Conservation (phyloP, 2,329 filamentous ascomycete genomes). For the Cercospora zeae-maydis region DNA sequence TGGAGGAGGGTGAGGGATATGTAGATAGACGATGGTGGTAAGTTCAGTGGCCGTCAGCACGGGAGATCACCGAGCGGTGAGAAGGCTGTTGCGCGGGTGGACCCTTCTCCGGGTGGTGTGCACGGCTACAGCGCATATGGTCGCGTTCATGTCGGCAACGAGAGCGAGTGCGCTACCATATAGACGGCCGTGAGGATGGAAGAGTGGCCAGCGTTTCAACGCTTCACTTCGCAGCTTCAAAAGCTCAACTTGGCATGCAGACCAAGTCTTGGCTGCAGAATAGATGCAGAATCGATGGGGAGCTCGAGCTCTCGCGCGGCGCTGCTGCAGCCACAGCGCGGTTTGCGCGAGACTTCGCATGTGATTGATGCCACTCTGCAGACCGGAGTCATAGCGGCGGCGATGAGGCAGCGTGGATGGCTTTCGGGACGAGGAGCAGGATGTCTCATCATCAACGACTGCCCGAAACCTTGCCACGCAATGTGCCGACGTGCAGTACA, state of each 20-base stretch:
- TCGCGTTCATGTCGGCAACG: slow-evolving; percentile 1
- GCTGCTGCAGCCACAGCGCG: not conserved
- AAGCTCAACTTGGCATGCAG: slow-evolving; percentile 12
- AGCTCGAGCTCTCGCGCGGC: slow-evolving; percentile 18
- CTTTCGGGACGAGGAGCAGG: not conserved
- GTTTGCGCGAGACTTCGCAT: slow-evolving; percentile 4
- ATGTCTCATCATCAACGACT: not conserved
- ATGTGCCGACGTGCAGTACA: not conserved
- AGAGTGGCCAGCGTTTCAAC: slow-evolving; percentile 12
- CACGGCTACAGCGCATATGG: not conserved
- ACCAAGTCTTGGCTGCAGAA: slow-evolving; percentile 17
- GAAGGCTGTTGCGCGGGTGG: not conserved
- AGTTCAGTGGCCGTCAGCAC: not conserved
- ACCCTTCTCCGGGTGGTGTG: not conserved
- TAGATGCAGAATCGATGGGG: not conserved
- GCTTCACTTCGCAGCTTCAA: slow-evolving; percentile 14
- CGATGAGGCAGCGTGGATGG: not conserved
- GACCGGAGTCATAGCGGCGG: not conserved
- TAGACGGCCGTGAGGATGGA: not conserved
- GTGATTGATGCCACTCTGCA: slow-evolving; percentile 7
- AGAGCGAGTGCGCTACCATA: not conserved
- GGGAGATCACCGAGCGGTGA: slow-evolving; percentile 5
- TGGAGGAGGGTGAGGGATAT: not conserved
- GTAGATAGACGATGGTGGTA: not conserved
- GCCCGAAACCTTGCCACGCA: not conserved